Conservation (phyloP, 305 asterid species). For the Solanum hybrid region DNA sequence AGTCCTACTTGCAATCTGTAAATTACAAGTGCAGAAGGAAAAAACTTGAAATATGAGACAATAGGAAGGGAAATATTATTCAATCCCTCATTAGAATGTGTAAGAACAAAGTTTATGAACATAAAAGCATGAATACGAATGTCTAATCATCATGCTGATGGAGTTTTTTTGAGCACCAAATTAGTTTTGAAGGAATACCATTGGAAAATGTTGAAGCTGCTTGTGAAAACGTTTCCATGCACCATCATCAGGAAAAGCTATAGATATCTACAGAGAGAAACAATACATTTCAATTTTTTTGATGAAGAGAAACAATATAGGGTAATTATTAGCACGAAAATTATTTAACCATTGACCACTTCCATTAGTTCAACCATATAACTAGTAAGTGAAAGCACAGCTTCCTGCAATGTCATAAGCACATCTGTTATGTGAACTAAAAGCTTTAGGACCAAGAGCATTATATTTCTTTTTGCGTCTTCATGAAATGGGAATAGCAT, state of each 20-base stretch:
- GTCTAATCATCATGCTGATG: not conserved
- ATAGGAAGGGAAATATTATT: not conserved
- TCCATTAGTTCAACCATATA: not conserved
- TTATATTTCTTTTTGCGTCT: not conserved
- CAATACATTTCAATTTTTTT: not conserved
- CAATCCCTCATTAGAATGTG: not conserved
- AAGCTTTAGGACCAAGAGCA: not conserved
- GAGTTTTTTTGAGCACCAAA: not conserved
- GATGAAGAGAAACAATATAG: constrained; percentile 1
- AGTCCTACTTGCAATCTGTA: not conserved
- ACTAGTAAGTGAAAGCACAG: not conserved
- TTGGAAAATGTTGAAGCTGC: constrained; percentile 97
- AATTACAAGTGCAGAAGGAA: not conserved
- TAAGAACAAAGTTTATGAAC: not conserved
- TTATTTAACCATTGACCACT: not conserved
- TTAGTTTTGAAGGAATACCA: constrained; percentile 38
- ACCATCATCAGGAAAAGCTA: constrained; percentile 99
- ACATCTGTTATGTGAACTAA: not conserved
- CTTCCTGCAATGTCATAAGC: not conserved
- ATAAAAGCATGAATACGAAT: not conserved
- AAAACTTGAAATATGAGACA: not conserved
- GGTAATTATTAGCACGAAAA: constrained; percentile 1
- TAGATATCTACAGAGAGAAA: constrained; percentile 50
- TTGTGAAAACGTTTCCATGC: constrained; percentile 99
- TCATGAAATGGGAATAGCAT: not conserved